Evolutionary conservation across 345 rosid genomes (phyloP), one percentile per base, ranked within the genome.

Genomic region (Dipteronia sinensis): DNA sequence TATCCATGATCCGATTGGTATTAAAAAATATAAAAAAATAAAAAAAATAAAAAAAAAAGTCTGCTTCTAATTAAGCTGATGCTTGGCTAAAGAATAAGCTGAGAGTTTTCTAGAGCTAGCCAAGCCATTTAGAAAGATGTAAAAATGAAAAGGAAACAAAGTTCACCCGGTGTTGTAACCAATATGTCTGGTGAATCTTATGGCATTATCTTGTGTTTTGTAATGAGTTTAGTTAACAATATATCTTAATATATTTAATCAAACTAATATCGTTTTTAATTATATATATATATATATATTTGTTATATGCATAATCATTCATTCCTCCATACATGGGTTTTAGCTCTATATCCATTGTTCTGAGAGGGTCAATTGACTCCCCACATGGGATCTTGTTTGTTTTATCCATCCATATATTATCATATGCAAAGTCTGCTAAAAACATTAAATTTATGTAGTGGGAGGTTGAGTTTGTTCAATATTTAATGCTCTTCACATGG

Each of bases 371-470:
- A 84, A 84, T 81, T 81, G 87, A 82, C 80, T 86, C 61, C 46
- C 80, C 90, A 86, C 90, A 84, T 87, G 88, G 86, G 71, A 16
- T 71, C 74, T 82, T 82, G 87, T 83, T 78, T 71, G 42, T 46
- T 84, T 71, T 78, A 40, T 44, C 69, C 13, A 61, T 66, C 61
- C 61, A 61, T n/a, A n/a, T n/a, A n/a, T 66, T 65, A 76, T 78
- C 67, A 76, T 38, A 70, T 70, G 65, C 46, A 16, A 16, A 56
- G 55, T 59, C 8, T 29, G 81, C 69, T 69, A 40, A 61, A 69
- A 65, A 59, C 46, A 46, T 46, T 59, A 15, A 19, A 19, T 59
- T 59, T n/a, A 38, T 40, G n/a, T 46, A 20, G 62, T 56, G 76
- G 77, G 81, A 69, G 79, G 81, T 53, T 65, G 82, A 76, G 79